A percentile compares a stretch with the other conserved stretches of the same genome.
phyloP scores from a whole-genome alignment of 1,284 basidiomycete species.

The Taiwanofungus camphoratus region DNA sequence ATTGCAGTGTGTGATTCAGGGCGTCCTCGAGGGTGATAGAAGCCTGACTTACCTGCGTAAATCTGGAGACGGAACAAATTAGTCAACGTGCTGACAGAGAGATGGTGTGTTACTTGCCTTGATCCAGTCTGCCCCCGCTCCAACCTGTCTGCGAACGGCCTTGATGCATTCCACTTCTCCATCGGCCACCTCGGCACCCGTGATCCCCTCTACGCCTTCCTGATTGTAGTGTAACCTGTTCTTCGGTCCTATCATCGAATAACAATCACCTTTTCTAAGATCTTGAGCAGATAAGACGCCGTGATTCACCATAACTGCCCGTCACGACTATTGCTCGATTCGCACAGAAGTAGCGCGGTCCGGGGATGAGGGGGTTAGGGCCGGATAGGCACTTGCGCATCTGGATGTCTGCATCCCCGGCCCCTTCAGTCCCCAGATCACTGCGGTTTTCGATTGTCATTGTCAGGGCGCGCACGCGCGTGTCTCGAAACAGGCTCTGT shows the following conservation, averaged over 20 bases:
- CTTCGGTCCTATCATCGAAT: conserved; percentile 42
- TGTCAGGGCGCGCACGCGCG: too few species aligned
- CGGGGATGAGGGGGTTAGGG: conserved; percentile 46
- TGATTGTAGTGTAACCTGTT: conserved; percentile 38
- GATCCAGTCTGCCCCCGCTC: conserved; percentile 65
- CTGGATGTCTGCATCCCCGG: conserved; percentile 55
- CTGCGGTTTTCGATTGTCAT: too few species aligned
- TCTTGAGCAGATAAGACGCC: too few species aligned
- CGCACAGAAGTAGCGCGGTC: conserved; percentile 60
- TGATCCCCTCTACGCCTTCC: conserved; percentile 51
- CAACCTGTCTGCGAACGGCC: conserved; percentile 57
- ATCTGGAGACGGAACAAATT: conserved; percentile 6
- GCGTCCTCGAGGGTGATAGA: conserved; percentile 3
- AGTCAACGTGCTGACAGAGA: too few species aligned
- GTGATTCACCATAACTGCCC: conserved; percentile 55
- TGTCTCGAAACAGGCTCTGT: too few species aligned
- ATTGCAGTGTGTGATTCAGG: background rate
- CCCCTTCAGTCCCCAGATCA: conserved; percentile 63
- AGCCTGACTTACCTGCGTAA: conserved; percentile 15
- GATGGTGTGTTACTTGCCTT: conserved; percentile 37
- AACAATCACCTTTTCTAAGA: too few species aligned
- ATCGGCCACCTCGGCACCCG: conserved; percentile 54
- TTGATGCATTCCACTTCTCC: conserved; percentile 50
- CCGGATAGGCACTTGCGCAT: conserved; percentile 53
- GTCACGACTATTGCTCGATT: conserved; percentile 58